Percentiles rank a stretch among this genome's conserved stretches.
These are phyloP conservation scores for Closterium sp. DNA, from an alignment of 139 green algal species.

Conservation along the genomic window DNA sequence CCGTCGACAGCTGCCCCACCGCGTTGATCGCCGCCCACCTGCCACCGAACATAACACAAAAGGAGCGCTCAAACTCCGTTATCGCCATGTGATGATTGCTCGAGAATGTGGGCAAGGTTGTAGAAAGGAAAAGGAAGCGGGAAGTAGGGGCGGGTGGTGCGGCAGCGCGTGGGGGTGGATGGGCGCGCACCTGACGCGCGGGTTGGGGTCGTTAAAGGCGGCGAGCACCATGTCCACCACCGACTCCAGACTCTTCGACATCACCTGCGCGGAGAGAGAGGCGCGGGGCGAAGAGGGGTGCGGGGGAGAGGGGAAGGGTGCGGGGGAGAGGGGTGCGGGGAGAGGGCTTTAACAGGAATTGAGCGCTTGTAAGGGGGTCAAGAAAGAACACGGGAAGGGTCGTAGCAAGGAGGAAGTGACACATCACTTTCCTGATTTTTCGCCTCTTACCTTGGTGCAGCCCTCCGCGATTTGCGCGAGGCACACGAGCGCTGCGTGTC, in stretches of 20 bases:
- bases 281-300: neutral
- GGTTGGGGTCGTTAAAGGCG: conserved; percentile 55
- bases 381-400: too few relatives aligned
- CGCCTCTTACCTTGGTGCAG: conserved; percentile 76
- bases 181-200: conserved; percentile 88
- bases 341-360: neutral
- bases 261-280: conserved; percentile 12
- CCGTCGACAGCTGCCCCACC: conserved; percentile 96
- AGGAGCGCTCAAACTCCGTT: too few relatives aligned
- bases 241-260: conserved; percentile 65
- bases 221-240: conserved; percentile 75
- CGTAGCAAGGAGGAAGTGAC: too few relatives aligned
- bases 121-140: too few relatives aligned
- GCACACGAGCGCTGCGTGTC: conserved; percentile 88
- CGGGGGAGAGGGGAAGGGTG: neutral
- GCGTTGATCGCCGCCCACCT: conserved; percentile 93
- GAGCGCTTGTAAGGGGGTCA: too few relatives aligned
- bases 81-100: too few relatives aligned
- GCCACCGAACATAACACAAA: neutral
- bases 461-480: conserved; percentile 94
- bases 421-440: too few relatives aligned
- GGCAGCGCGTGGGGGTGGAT: conserved; percentile 93
- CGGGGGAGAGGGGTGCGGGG: neutral
- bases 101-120: too few relatives aligned
- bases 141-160: neutral